Base-by-base conservation (phyloP, 2,329 filamentous ascomycete genomes). In the Neonectria ditissima region DNA sequence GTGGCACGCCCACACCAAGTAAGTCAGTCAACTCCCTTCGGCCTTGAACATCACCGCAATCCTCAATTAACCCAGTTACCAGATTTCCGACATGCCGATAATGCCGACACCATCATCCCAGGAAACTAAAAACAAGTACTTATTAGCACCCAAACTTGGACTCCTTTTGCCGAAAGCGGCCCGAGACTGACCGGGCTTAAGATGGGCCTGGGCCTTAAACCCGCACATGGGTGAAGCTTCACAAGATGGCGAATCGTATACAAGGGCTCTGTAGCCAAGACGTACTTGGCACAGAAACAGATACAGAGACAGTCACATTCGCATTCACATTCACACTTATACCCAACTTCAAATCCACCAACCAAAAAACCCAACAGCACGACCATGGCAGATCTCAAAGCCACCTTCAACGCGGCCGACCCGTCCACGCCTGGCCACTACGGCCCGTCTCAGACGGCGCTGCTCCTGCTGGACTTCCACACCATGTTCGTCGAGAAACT, bases 391-490 rank as follows among this genome's bases (percentile, higher is more conserved):
- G 37, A 39, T 39, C 37, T 39, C 37, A n/a, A 8, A 39, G 37
- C 37, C 37, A 18, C 37, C 37, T 39, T 18, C 37, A 39, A 39
- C 16, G n/a, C 37, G 16, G 14, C 37, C 37, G 54, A 62, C 30
- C 39, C 43, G 5, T 41, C 54, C 13, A 41, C 59, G 24, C 39
- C 54, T 7, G 28, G 37, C 14, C 20, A 30, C 18, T 62, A 62
- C 20, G 37, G 26, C 5, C 52, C 50, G 13, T 43, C 43, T 4
- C 30, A 54, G 14, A 63, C 60, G 16, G 55, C 55, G 24, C 50
- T 63, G 2, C 55, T 63, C 22, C 43, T 59, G 10, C 16, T 63
- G 28, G 60, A 59, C 6, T 63, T 63, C 14, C 60, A 63, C 50
- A n/a, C 39, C 14, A 22, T 59, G 20, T 54, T 63, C 34, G 48